Evolutionary conservation across 1,284 basidiomycete genomes (phyloP).

Genomic region (Cutaneotrichosporon cavernicola): DNA sequence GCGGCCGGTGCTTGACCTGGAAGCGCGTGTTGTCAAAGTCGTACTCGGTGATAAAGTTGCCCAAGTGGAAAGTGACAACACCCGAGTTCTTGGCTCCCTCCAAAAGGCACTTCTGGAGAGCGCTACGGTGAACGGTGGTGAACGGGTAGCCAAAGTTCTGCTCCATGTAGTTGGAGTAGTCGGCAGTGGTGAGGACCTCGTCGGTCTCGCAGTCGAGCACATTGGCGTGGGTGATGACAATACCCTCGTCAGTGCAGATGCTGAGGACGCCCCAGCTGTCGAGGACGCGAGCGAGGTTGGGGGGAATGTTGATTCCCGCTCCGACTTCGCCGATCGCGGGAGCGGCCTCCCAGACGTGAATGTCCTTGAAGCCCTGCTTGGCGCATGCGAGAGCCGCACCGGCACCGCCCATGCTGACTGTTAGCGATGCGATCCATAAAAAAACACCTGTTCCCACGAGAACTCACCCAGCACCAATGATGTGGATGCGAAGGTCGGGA

Average conservation of each 20-base stretch:
- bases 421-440: constrained; percentile 8
- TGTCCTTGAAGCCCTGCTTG: constrained; percentile 37
- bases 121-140: constrained; percentile 46
- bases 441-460: background rate
- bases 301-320: constrained; percentile 44
- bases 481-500: constrained; percentile 23
- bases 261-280: constrained; percentile 36
- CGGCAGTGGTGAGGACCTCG: constrained; percentile 39
- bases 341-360: constrained; percentile 40
- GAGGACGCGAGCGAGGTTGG: constrained; percentile 42
- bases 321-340: constrained; percentile 41
- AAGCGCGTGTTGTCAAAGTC: constrained; percentile 45
- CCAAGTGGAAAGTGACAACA: constrained; percentile 41
- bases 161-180: constrained; percentile 39
- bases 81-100: constrained; percentile 31
- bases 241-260: constrained; percentile 35
- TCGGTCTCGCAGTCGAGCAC: constrained; percentile 43
- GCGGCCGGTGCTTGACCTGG: constrained; percentile 21
- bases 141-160: constrained; percentile 43
- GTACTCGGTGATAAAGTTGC: constrained; percentile 39
- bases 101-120: constrained; percentile 45
- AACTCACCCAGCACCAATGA: constrained; percentile 26
- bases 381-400: constrained; percentile 39
- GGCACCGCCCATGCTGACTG: constrained; percentile 39
- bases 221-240: constrained; percentile 37